Evolutionary conservation across 2,329 filamentous ascomycete species (phyloP), one percentile per base, ranked within the genome.

Genomic region (Ceratocystis albifundus): DNA sequence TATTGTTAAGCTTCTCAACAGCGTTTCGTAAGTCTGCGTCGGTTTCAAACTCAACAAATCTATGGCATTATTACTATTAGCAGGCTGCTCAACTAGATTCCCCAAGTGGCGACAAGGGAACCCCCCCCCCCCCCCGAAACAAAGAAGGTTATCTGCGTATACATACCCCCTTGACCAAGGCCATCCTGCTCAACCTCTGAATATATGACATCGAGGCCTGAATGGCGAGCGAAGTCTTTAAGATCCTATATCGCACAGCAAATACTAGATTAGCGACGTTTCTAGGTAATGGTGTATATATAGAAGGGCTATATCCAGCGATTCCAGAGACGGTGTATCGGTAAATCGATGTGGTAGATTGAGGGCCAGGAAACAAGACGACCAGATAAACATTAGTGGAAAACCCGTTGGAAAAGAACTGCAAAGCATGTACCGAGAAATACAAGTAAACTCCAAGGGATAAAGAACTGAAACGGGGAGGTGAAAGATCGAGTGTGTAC

Each of bases 141-240:
- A 28, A 4, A 59, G 1, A 20, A 20, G 8, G 20, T 1, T 20
- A 12, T 59, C 0, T 53, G 48, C 32, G 28, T 44, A 53, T 44
- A 55, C 61, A 25, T 59, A 66, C 66, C 62, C 66, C 62, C 63
- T 65, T 66, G 36, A 41, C 65, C 61, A 53, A 63, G 55, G 25
- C 88, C 88, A 75, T 96, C 92, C 73, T 93, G 91, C 72, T 87
- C 88, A 69, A 95, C 95, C 79, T 99, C 94, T 70, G 92, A 96
- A 77, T 96, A 99, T 73, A 99, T 94, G 71, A 99, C 94, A 76
- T 97, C 94, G 77, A 96, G 84, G 77, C 91, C 91, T 76, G 93
- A 95, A 77, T 95, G 90, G 75, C 94, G 91, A 69, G 94, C 94
- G 79, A 99, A 99, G 77, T 99, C 94, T 89, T 99, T 99, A 65